phyloP scores from a whole-genome alignment of 371 early-diverging fungal genomes.

The Thermomucor indicae-seudaticae region DNA sequence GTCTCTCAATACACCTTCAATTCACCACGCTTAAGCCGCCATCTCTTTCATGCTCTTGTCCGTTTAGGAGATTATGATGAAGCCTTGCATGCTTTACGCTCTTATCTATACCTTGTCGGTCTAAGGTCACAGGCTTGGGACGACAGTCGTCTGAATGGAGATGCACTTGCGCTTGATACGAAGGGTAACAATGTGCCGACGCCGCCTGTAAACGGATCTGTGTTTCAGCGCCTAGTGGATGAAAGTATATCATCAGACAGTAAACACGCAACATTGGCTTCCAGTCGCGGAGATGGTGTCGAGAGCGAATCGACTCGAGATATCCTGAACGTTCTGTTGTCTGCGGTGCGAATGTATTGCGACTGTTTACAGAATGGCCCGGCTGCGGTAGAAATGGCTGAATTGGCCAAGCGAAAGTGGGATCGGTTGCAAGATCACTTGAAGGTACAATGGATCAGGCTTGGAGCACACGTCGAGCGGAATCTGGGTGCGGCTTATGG shows the following conservation, averaged over 20 bases:
- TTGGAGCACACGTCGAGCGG: neutral
- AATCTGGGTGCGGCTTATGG: neutral
- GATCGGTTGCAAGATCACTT: no score
- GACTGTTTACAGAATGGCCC: conserved; percentile 34
- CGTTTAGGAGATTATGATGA: conserved; percentile 68
- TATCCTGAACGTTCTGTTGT: conserved; percentile 35
- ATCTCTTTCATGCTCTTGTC: conserved; percentile 52
- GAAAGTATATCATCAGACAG: neutral
- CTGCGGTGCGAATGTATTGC: conserved; percentile 42
- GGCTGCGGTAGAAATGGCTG: conserved; percentile 42
- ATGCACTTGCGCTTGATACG: neutral
- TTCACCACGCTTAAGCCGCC: conserved; percentile 60
- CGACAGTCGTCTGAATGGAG: neutral
- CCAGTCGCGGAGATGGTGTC: conserved; percentile 12
- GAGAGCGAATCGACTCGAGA: conserved; percentile 25
- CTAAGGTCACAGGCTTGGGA: neutral
- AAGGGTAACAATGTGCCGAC: neutral
- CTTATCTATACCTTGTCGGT: conserved; percentile 54
- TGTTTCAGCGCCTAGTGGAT: neutral
- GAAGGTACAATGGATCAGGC: neutral
- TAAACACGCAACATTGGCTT: conserved; percentile 11
- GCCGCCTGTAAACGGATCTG: neutral
- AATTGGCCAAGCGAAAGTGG: no score
- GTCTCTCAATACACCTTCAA: conserved; percentile 59
- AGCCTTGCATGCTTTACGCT: conserved; percentile 56